Conservation (phyloP, 768 basidiomycete species). For the Kwoniella shandongensis region DNA sequence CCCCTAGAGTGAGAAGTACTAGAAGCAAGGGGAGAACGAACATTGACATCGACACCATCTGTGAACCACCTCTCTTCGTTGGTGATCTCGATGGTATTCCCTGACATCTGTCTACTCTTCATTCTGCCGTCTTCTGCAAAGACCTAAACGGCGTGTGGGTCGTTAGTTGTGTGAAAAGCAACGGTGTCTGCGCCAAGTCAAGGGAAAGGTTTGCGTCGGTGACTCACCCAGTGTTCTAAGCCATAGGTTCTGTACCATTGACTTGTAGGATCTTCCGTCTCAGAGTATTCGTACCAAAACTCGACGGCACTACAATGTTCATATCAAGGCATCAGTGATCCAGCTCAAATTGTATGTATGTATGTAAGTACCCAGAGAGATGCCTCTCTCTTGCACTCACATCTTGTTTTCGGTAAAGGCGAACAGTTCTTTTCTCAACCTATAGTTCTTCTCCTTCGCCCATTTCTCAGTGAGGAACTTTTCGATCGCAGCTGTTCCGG, state of each 20-base stretch:
- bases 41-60: conserved; percentile 48
- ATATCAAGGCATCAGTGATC: not conserved
- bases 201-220: not conserved
- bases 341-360: not conserved
- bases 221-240: conserved; percentile 59
- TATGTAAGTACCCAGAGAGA: not conserved
- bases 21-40: conserved; percentile 10
- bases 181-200: not conserved
- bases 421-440: conserved; percentile 60
- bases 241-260: conserved; percentile 41
- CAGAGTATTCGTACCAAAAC: conserved; percentile 59
- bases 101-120: conserved; percentile 59
- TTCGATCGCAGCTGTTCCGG: conserved; percentile 57
- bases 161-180: not conserved
- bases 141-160: not conserved
- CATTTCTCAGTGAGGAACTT: conserved; percentile 61
- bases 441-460: conserved; percentile 60
- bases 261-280: conserved; percentile 27
- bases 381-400: conserved; percentile 17
- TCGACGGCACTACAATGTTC: conserved; percentile 54
- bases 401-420: conserved; percentile 62
- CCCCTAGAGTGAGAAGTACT: not conserved
- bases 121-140: conserved; percentile 60
- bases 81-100: conserved; percentile 55
- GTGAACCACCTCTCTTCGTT: conserved; percentile 61